Conservation (phyloP, 768 basidiomycete genomes). For the Boletus fagicola region DNA sequence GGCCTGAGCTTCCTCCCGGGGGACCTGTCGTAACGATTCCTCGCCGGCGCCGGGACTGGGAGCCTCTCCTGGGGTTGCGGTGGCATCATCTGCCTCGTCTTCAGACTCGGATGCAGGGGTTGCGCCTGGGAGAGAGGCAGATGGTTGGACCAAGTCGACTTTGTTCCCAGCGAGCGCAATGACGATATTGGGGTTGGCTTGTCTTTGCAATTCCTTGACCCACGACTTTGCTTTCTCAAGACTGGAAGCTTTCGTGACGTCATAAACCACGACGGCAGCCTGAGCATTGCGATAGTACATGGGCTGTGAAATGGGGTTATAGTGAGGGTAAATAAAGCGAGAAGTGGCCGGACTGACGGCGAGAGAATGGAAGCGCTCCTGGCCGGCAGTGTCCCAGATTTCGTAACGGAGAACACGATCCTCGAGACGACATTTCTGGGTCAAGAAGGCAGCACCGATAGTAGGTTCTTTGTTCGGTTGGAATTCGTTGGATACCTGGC, state of each 20-base stretch:
- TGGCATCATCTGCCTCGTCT: constrained; percentile 92
- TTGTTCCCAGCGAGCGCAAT: constrained; percentile 99
- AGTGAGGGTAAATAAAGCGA: constrained; percentile 6
- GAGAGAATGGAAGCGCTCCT: constrained; percentile 96
- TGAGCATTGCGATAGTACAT: constrained; percentile 99
- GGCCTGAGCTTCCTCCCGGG: constrained; percentile 91
- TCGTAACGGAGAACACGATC: constrained; percentile 92
- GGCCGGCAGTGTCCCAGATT: constrained; percentile 96
- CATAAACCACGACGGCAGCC: constrained; percentile 97
- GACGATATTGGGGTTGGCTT: constrained; percentile 98
- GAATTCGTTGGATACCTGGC: constrained; percentile 92
- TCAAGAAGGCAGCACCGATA: constrained; percentile 94
- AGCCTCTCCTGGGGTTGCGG: constrained; percentile 74
- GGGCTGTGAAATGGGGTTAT: constrained; percentile 49
- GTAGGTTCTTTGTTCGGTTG: constrained; percentile 99
- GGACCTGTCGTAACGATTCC: constrained; percentile 84
- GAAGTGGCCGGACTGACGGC: constrained; percentile 55
- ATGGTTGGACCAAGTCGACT: constrained; percentile 80
- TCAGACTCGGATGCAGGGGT: constrained; percentile 66
- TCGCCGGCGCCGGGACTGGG: constrained; percentile 51
- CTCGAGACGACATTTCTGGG: constrained; percentile 93
- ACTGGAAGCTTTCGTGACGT: constrained; percentile 93
- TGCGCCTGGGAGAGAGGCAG: constrained; percentile 48
- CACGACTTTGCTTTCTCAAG: constrained; percentile 99
- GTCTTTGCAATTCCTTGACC: constrained; percentile 98